These are phyloP conservation scores for Grosmannia serpens DNA, from an alignment of 2,329 filamentous ascomycete genomes.

Conservation along the genomic window DNA sequence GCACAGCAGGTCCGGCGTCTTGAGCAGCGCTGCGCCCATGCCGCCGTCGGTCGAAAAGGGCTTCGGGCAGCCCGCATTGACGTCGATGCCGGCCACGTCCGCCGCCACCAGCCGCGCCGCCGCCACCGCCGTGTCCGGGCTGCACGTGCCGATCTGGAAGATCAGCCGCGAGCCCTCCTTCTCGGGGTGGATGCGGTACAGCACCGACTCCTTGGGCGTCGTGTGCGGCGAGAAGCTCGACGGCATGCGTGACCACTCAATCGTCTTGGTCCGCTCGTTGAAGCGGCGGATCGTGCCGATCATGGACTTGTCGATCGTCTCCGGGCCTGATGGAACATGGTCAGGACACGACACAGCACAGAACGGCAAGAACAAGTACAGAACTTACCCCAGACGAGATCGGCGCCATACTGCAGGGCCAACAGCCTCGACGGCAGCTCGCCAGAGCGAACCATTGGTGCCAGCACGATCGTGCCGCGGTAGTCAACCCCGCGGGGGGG, in stretches of 20 bases:
- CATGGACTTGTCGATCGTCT: constrained; percentile 85
- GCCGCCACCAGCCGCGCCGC: constrained; percentile 74
- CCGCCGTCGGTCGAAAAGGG: constrained; percentile 87
- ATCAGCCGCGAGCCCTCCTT: constrained; percentile 66
- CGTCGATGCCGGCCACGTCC: constrained; percentile 88
- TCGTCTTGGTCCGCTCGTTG: constrained; percentile 63
- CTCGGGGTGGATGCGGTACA: constrained; percentile 74
- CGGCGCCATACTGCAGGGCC: constrained; percentile 87
- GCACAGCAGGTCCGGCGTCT: constrained; percentile 71
- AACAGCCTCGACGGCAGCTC: constrained; percentile 83
- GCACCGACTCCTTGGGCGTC: constrained; percentile 52
- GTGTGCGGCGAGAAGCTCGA: constrained; percentile 54
- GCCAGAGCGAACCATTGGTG: constrained; percentile 96
- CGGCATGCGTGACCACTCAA: constrained; percentile 73
- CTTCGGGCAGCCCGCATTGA: constrained; percentile 97
- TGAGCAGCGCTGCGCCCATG: constrained; percentile 88
- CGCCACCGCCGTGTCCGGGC: constrained; percentile 69
- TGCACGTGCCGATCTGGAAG: constrained; percentile 85
- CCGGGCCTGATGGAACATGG: constrained; percentile 51
- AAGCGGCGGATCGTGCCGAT: constrained; percentile 73
- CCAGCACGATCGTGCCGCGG: constrained; percentile 83
- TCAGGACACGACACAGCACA: neutral
- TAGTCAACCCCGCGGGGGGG: constrained; percentile 86
- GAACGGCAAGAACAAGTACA: too few relatives aligned
- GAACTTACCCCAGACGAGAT: constrained; percentile 79